Base-by-base conservation (phyloP, 225 moss, liverwort and hornwort genomes). In the Neckera pumila region DNA sequence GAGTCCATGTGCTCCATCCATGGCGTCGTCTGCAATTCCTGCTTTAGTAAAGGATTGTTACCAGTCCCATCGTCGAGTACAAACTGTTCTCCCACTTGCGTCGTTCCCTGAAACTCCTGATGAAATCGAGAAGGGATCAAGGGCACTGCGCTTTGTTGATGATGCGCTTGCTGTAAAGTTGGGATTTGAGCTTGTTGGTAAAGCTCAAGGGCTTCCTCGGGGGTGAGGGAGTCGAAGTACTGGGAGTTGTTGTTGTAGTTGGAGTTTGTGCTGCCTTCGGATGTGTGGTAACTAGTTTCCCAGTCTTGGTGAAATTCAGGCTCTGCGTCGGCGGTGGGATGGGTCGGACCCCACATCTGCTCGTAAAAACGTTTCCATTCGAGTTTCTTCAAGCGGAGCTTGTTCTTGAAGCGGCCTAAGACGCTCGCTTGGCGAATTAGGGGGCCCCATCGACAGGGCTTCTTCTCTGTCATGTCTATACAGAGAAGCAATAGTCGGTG, bases 311-410 rank as follows among this genome's bases (percentile, higher is more conserved):
- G 56, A 75, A 70, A 27, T 10, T 89, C 90, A 23, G 49, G 34
- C 86, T 89, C 86, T 8, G 87, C 81, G 18, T 84, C 89, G 43
- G 82, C 45, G 84, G 57, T 65, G 63, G 81, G 82, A 58, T 76
- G 63, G 76, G 87, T 43, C 60, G 92, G 91, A 17, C 91, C 87
- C 89, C 85, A 92, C 6, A 92, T 77, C 60, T 92, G 88, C 72
- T 92, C 92, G 90, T 83, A 92, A 80, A 92, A 92, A 79, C 74
- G 73, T 49, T 92, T 92, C 92, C 92, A 92, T 83, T 92, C 92
- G 9, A 92, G 92, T 59, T 92, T 90, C 75, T 92, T 92, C 86
- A 92, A 65, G 26, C 92, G 86, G 19, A 92, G 88, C 86, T 90
- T 92, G 28, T 92, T 90, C 72, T 92, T 92, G 66, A 92, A 92